Percentiles rank a stretch among this genome's conserved stretches.
Evolutionary conservation across 495 filamentous ascomycete genomes (phyloP).

Genomic region (Talaromyces proteolyticus): DNA sequence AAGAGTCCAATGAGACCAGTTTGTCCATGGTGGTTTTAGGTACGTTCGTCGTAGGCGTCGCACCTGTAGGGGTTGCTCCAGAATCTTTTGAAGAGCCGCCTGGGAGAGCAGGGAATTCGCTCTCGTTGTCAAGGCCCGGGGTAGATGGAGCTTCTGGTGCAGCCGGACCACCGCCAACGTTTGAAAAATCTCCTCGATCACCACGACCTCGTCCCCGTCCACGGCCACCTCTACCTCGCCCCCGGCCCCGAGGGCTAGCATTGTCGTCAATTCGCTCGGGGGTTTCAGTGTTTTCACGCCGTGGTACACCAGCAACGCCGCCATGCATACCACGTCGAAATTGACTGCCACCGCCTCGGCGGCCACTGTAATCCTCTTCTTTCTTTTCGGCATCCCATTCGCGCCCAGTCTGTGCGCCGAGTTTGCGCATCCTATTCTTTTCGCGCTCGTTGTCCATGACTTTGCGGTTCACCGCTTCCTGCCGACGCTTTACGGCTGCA

Average conservation of each 20-base stretch:
- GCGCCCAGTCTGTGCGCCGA: conserved; percentile 56
- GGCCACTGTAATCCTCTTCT: conserved; percentile 51
- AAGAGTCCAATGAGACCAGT: conserved; percentile 5
- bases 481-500: conserved; percentile 44
- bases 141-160: conserved; percentile 11
- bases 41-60: neutral
- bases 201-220: conserved; percentile 30
- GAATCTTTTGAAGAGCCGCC: conserved; percentile 18
- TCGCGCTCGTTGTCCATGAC: conserved; percentile 68
- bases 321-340: conserved; percentile 55
- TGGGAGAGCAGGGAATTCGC: conserved; percentile 40
- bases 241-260: conserved; percentile 5
- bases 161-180: conserved; percentile 11
- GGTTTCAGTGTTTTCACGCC: conserved; percentile 26
- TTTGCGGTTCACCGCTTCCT: conserved; percentile 49
- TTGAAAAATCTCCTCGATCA: conserved; percentile 13
- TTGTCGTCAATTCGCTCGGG: neutral
- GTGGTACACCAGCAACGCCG: conserved; percentile 38
- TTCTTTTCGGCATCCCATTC: conserved; percentile 77
- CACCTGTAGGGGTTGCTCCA: conserved; percentile 1
- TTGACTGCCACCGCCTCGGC: conserved; percentile 34
- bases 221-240: conserved; percentile 23
- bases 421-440: conserved; percentile 63
- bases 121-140: conserved; percentile 24
- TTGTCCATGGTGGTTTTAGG: neutral